Evolutionary conservation across 768 basidiomycete genomes (phyloP), one percentile per base, ranked within the genome.

Genomic region (Clavaria fumosa): DNA sequence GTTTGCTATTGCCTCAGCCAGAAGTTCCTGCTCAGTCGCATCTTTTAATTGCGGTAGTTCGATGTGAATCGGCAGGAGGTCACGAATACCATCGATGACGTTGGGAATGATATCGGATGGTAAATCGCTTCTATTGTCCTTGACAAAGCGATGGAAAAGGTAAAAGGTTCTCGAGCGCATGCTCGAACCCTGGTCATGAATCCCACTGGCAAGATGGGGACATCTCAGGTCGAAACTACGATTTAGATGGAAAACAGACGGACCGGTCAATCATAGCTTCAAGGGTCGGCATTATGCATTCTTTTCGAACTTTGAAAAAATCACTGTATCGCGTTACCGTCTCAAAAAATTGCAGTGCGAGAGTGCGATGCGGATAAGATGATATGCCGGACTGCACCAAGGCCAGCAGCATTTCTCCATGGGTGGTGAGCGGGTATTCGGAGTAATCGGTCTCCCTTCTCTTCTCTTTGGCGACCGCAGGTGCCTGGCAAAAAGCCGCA

Each of bases 241-340:
- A n/a, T n/a, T n/a, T n/a, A n/a, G n/a, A n/a, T n/a, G n/a, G n/a
- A n/a, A 33, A 37, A 58, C 78, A 42, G 52, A 90, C 90, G 85
- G 69, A 42, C 56, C n/a, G 41, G 49, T 82, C 86, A 19, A 97
- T 69, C 69, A 99, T 84, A 7, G 83, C 83, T 48, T 89, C 80
- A 22, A 99, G 61, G 2, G 85, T 72, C 1, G 86, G 84, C 47
- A 85, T 64, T 37, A 96, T 84, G 47, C 78, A 85, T 40, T 86
- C 82, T 48, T 79, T 84, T 44, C 88, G 76, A 17, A 90, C 77
- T 56, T 84, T 89, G 75, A 96, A 97, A 55, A 99, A 97, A 49
- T 97, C 95, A 23, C 75, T 72, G 53, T 97, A 99, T 34, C 95
- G 73, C n/a, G 84, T 72, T 7, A 70, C 71, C 4, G 84, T 82